Percentiles rank a stretch among this genome's conserved stretches.
Conservation (phyloP, 352 stramenopile species). For the Phytopythium ostracodes region DNA sequence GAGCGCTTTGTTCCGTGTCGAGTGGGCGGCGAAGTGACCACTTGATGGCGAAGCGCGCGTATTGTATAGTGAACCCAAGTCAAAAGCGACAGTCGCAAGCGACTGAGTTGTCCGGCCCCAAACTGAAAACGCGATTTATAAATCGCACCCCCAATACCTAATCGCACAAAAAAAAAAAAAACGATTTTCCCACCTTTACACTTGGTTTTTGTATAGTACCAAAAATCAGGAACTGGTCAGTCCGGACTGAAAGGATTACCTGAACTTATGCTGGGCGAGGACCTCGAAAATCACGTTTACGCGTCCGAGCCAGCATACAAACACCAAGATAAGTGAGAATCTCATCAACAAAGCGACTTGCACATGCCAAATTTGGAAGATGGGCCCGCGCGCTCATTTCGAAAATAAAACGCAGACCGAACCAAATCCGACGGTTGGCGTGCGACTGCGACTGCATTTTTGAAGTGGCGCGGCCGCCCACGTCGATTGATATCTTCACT, state of each 20-base stretch:
- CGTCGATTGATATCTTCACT: neutral
- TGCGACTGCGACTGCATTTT: neutral
- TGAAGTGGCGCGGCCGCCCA: neutral
- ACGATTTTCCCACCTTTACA: neutral
- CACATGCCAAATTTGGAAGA: constrained; percentile 1
- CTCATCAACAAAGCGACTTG: neutral
- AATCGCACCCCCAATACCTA: neutral
- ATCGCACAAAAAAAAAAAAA: neutral
- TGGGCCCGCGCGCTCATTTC: neutral
- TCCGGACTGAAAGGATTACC: neutral
- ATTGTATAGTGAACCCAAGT: neutral
- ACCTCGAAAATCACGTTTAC: neutral
- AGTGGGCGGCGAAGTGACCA: neutral
- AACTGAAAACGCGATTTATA: neutral
- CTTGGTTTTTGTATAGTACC: neutral
- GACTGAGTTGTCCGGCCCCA: constrained; percentile 2
- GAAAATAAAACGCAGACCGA: neutral
- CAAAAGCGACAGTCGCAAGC: neutral
- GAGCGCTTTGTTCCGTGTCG: neutral
- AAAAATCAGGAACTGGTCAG: constrained; percentile 4
- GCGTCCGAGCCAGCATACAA: neutral
- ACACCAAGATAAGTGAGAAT: neutral
- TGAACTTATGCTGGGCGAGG: neutral
- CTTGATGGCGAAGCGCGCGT: neutral
- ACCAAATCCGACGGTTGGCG: neutral